phyloP scores from a whole-genome alignment of 2,329 filamentous ascomycete genomes.

The Boeremia lycopersici region DNA sequence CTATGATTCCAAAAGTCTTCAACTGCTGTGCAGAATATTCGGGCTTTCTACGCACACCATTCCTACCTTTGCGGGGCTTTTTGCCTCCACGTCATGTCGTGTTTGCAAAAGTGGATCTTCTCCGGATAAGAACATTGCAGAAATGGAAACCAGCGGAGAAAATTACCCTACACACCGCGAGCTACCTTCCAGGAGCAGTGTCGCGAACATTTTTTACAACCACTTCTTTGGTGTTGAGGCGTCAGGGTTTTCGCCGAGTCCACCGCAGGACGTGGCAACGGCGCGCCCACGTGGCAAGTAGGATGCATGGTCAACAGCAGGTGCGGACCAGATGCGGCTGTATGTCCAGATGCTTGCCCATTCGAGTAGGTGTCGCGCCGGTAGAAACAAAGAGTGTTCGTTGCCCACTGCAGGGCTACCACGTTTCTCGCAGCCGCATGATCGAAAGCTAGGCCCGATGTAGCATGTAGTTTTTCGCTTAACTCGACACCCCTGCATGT shows the following conservation, averaged over 20 bases:
- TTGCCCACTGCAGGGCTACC: no score
- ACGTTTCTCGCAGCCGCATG: no score
- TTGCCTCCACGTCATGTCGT: conserved; percentile 5
- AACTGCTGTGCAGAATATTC: background rate
- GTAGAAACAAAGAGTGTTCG: no score
- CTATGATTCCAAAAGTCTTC: background rate
- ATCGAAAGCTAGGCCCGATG: background rate
- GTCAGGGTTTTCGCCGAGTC: conserved; percentile 9
- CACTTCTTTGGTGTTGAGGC: conserved; percentile 1
- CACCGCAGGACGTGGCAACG: conserved; percentile 5
- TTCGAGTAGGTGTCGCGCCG: background rate
- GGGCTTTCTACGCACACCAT: background rate
- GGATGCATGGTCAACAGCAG: background rate
- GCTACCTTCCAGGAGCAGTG: background rate
- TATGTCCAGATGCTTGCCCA: background rate
- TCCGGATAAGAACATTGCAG: conserved; percentile 8
- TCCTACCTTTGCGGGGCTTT: background rate
- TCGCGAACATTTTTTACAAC: conserved; percentile 3
- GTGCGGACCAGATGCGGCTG: background rate
- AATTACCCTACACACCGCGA: background rate
- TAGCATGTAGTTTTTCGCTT: background rate
- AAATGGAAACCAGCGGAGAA: conserved; percentile 10
- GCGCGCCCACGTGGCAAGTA: conserved; percentile 1
- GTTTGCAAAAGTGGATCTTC: conserved; percentile 8
- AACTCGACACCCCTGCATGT: background rate